Evolutionary conservation across 1,139 yeast genomes (phyloP).

Genomic region (Kurtzmaniella quercitrusa): DNA sequence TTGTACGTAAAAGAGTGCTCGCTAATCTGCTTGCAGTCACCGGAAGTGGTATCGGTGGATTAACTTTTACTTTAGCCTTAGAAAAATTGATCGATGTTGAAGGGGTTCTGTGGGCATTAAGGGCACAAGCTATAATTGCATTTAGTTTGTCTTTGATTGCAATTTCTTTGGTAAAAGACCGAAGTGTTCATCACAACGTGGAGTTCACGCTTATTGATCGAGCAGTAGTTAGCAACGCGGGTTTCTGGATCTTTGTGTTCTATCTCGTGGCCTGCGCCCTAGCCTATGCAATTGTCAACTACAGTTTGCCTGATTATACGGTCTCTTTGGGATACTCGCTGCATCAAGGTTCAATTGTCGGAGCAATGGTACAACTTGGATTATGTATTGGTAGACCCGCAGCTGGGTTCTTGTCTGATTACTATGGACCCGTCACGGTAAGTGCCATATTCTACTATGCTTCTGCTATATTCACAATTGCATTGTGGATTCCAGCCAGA

Average conservation of each 20-base stretch:
- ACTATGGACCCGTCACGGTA: conserved; percentile 36
- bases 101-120: conserved; percentile 40
- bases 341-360: conserved; percentile 38
- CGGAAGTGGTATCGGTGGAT: conserved; percentile 42
- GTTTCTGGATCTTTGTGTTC: conserved; percentile 12
- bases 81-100: conserved; percentile 20
- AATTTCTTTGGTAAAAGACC: conserved; percentile 15
- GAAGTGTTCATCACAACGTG: conserved; percentile 13
- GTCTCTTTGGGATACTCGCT: conserved; percentile 40
- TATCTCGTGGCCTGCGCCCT: conserved; percentile 38
- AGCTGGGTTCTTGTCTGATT: conserved; percentile 37
- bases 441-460: conserved; percentile 21
- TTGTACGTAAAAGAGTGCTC: conserved; percentile 51
- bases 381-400: conserved; percentile 38
- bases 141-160: conserved; percentile 24
- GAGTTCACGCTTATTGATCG: conserved; percentile 19
- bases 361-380: conserved; percentile 46
- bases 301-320: conserved; percentile 43
- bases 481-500: conserved; percentile 35
- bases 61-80: conserved; percentile 27
- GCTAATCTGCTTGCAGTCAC: conserved; percentile 55
- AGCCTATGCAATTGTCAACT: conserved; percentile 44
- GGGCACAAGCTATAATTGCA: conserved; percentile 27
- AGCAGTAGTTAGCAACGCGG: conserved; percentile 21
- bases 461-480: conserved; percentile 25